Conservation (phyloP, 2,329 filamentous ascomycete genomes). For the Penicillium sp. region DNA sequence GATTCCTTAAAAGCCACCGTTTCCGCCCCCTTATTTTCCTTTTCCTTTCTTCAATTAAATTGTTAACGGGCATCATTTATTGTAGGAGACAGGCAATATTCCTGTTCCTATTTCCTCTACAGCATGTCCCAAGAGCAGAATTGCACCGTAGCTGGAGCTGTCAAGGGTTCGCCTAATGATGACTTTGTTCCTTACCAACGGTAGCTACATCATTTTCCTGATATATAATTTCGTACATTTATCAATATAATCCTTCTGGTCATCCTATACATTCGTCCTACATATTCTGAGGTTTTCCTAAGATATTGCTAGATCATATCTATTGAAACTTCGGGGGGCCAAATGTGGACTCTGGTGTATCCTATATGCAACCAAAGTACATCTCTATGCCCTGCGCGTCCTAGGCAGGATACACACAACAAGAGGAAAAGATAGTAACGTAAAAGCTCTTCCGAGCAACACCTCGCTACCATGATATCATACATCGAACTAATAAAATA, state of each 20-base stretch:
- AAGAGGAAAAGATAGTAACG: slow-evolving; percentile 1
- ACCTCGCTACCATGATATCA: slow-evolving; percentile 16
- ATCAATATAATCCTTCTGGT: not conserved
- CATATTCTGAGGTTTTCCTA: not conserved
- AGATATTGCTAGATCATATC: not conserved
- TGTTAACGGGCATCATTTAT: slow-evolving; percentile 59
- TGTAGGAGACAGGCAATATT: slow-evolving; percentile 55
- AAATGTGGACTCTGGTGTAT: not conserved
- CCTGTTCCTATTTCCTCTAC: slow-evolving; percentile 58
- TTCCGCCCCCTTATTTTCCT: slow-evolving; percentile 23
- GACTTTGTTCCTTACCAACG: slow-evolving; percentile 66
- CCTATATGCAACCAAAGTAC: not conserved
- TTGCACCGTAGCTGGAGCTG: slow-evolving; percentile 63
- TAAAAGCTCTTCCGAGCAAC: not conserved
- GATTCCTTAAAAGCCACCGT: slow-evolving; percentile 18
- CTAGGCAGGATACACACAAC: not conserved
- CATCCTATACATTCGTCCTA: too few relatives aligned
- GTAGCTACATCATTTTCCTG: slow-evolving; percentile 52
- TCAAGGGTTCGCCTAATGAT: slow-evolving; percentile 56
- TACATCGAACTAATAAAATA: slow-evolving; percentile 10
- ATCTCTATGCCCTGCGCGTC: too few relatives aligned
- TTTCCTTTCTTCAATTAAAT: slow-evolving; percentile 49
- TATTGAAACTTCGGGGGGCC: not conserved
- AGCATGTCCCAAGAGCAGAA: slow-evolving; percentile 60
- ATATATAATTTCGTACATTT: not conserved